Evolutionary conservation across 441 rosid genomes (phyloP).

Genomic region (Dalechampia spathulata): DNA sequence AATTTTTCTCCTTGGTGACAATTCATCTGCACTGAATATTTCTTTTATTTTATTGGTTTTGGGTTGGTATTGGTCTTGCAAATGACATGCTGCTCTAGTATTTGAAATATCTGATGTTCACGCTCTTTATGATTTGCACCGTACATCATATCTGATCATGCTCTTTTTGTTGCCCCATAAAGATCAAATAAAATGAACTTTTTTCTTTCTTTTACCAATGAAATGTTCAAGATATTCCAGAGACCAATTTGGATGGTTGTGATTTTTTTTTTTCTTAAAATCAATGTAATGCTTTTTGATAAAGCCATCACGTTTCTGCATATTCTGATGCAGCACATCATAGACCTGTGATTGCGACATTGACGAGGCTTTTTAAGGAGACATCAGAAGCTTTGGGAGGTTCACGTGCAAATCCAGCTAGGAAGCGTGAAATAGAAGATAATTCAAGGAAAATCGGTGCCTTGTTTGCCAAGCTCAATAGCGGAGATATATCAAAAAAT

Average conservation of each 20-base stretch:
- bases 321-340: slow-evolving; percentile 57
- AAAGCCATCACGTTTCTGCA: background rate
- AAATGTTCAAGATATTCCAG: too few species aligned
- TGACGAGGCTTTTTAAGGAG: slow-evolving; percentile 89
- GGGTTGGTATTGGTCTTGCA: too few species aligned
- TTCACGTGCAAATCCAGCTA: slow-evolving; percentile 72
- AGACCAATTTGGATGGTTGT: too few species aligned
- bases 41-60: too few species aligned
- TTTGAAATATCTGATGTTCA: too few species aligned
- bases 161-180: too few species aligned
- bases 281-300: background rate
- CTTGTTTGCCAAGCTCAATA: slow-evolving; percentile 87
- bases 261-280: too few species aligned
- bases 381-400: slow-evolving; percentile 96
- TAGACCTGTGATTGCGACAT: slow-evolving; percentile 57
- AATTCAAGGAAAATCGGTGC: slow-evolving; percentile 91
- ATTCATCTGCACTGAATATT: background rate
- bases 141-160: too few species aligned
- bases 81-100: too few species aligned
- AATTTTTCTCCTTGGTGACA: background rate
- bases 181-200: too few species aligned
- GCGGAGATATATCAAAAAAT: slow-evolving; percentile 83
- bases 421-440: slow-evolving; percentile 96
- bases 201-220: too few species aligned
- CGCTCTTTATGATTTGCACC: too few species aligned